Evolutionary conservation across 176 grass and related monocot species (phyloP).

Genomic region (Areca catechu): DNA sequence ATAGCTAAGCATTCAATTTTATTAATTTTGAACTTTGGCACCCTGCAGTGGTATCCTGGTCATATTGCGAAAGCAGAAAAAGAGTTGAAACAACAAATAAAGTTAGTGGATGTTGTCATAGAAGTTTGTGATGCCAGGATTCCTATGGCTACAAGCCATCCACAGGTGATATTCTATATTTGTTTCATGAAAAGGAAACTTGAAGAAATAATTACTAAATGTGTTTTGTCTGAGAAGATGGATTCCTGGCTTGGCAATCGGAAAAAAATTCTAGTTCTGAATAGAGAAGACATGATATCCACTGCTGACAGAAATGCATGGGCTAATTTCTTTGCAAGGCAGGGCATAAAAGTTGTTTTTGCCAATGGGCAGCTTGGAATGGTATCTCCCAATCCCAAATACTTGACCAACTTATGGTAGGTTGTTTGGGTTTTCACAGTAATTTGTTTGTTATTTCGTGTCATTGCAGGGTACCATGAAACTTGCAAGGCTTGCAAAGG

Average conservation of each 20-base stretch:
- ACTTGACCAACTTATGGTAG: too few relatives aligned
- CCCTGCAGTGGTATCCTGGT: constrained; percentile 92
- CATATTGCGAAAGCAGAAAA: constrained; percentile 99
- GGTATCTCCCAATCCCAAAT: constrained; percentile 28
- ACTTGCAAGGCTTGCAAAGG: constrained; percentile 82
- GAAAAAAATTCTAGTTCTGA: constrained; percentile 88
- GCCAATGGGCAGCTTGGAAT: constrained; percentile 91
- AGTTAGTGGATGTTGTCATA: constrained; percentile 97
- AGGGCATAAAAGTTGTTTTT: constrained; percentile 75
- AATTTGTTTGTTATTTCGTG: constrained; percentile 11
- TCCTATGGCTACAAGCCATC: constrained; percentile 87
- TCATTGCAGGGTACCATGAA: constrained; percentile 85
- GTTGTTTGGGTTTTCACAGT: neutral
- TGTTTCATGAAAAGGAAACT: constrained; percentile 10
- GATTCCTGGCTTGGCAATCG: constrained; percentile 85
- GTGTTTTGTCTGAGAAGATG: constrained; percentile 47
- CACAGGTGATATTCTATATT: constrained; percentile 43
- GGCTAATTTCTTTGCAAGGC: constrained; percentile 75
- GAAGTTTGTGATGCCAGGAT: constrained; percentile 91
- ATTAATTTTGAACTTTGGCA: neutral
- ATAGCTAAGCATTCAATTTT: too few relatives aligned
- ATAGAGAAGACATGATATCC: constrained; percentile 94
- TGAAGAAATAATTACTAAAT: neutral
- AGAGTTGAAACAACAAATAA: constrained; percentile 83
- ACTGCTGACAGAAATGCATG: constrained; percentile 77